These are phyloP conservation scores for Claviceps maximensis DNA, from an alignment of 2,329 filamentous ascomycete genomes.

Conservation along the genomic window DNA sequence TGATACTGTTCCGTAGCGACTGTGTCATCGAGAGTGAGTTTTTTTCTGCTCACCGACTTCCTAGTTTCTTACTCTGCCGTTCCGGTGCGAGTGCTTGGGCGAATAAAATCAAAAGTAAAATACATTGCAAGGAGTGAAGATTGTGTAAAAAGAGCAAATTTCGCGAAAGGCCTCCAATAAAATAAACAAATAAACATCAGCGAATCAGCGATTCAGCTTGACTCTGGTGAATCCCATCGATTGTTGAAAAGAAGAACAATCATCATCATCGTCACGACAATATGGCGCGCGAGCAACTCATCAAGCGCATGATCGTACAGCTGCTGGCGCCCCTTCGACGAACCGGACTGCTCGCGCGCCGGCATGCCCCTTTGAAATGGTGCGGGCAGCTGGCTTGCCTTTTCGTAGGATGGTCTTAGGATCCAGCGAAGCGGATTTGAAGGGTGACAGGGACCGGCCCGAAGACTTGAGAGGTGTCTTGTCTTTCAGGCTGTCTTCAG, in stretches of 20 bases:
- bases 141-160: neutral
- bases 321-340: conserved; percentile 25
- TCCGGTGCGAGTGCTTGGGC: neutral
- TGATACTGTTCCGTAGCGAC: conserved; percentile 16
- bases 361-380: conserved; percentile 23
- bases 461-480: conserved; percentile 36
- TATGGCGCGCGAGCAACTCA: conserved; percentile 6
- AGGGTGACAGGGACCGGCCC: conserved; percentile 46
- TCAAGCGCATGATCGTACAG: conserved; percentile 26
- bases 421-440: conserved; percentile 25
- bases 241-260: neutral
- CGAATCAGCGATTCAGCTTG: neutral
- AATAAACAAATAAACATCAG: neutral
- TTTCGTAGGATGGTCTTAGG: conserved; percentile 32
- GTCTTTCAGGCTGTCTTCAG: conserved; percentile 37
- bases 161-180: neutral
- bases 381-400: conserved; percentile 23
- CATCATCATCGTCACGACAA: neutral
- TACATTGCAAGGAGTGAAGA: conserved; percentile 5
- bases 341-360: conserved; percentile 29
- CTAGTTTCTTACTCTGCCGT: neutral
- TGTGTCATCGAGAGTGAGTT: conserved; percentile 15
- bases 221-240: neutral
- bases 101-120: neutral
- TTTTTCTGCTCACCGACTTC: conserved; percentile 1